phyloP scores from a whole-genome alignment of 2,329 filamentous ascomycete genomes.

The Monilinia fructigena region DNA sequence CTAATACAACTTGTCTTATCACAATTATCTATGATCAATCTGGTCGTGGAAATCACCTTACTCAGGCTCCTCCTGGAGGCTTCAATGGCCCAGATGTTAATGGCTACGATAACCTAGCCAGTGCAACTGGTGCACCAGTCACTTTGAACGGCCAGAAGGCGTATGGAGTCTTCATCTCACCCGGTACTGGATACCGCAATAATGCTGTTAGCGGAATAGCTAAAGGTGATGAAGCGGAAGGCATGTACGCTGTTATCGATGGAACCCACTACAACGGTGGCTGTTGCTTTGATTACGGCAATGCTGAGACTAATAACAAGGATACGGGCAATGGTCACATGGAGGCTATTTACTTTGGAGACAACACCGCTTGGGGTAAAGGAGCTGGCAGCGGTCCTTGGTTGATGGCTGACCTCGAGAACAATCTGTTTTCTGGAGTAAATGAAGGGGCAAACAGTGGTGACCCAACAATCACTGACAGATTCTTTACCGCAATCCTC shows the following conservation, averaged over 20 bases:
- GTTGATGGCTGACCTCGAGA: slow-evolving; percentile 69
- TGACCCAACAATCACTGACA: slow-evolving; percentile 52
- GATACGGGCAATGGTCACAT: slow-evolving; percentile 64
- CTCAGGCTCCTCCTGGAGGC: slow-evolving; percentile 57
- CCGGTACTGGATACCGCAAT: slow-evolving; percentile 63
- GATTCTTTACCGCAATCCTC: slow-evolving; percentile 57
- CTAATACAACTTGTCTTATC: slow-evolving; percentile 60
- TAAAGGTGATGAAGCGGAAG: slow-evolving; percentile 54
- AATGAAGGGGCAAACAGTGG: slow-evolving; percentile 48
- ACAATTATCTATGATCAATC: slow-evolving; percentile 66
- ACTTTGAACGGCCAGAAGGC: slow-evolving; percentile 59
- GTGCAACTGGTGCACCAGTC: slow-evolving; percentile 59
- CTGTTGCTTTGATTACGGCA: slow-evolving; percentile 60
- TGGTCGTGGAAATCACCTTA: slow-evolving; percentile 60
- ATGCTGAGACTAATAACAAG: slow-evolving; percentile 51
- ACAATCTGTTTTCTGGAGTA: slow-evolving; percentile 60
- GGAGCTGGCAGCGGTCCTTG: slow-evolving; percentile 61
- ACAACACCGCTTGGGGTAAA: slow-evolving; percentile 53
- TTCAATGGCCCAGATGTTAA: slow-evolving; percentile 54
- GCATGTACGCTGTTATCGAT: slow-evolving; percentile 61
- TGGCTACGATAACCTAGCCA: slow-evolving; percentile 60
- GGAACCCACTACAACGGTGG: slow-evolving; percentile 57
- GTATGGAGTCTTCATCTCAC: slow-evolving; percentile 62
- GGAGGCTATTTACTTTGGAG: slow-evolving; percentile 67
- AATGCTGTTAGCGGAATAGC: slow-evolving; percentile 53